These are phyloP conservation scores for Dovyalis caffra DNA, from an alignment of 345 rosid genomes.

Conservation along the genomic window DNA sequence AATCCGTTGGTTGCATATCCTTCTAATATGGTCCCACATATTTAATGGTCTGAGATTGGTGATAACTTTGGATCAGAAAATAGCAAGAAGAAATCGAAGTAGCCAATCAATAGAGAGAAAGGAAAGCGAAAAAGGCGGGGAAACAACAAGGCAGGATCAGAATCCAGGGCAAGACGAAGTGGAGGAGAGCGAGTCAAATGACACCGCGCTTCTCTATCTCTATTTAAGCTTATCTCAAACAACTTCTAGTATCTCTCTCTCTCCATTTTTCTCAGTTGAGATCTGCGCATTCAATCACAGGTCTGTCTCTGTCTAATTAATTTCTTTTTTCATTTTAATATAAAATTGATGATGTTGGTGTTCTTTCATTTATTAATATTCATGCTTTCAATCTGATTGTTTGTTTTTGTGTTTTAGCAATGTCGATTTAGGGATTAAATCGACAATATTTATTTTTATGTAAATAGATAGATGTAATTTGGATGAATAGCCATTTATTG, in stretches of 20 bases:
- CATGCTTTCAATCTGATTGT: no score
- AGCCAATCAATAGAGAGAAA: background rate
- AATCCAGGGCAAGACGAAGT: no score
- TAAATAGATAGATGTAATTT: no score
- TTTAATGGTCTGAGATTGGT: background rate
- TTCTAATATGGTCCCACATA: background rate
- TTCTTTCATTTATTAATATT: no score
- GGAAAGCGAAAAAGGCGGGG: background rate
- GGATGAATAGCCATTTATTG: no score
- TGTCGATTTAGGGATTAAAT: no score
- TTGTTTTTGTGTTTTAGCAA: no score
- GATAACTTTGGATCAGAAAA: background rate
- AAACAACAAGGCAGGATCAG: background rate
- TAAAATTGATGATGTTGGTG: no score
- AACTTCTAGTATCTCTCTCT: background rate
- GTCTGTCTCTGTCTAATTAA: background rate
- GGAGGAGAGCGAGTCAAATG: constrained; percentile 11
- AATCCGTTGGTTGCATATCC: no score
- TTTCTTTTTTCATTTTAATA: background rate
- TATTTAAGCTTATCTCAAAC: background rate
- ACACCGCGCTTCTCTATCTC: background rate
- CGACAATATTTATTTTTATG: no score
- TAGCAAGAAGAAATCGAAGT: background rate
- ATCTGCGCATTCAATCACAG: background rate
- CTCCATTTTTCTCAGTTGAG: background rate